These are phyloP conservation scores for Chrysoporthe austroafricana DNA, from an alignment of 2,329 filamentous ascomycete genomes.

Conservation along the genomic window DNA sequence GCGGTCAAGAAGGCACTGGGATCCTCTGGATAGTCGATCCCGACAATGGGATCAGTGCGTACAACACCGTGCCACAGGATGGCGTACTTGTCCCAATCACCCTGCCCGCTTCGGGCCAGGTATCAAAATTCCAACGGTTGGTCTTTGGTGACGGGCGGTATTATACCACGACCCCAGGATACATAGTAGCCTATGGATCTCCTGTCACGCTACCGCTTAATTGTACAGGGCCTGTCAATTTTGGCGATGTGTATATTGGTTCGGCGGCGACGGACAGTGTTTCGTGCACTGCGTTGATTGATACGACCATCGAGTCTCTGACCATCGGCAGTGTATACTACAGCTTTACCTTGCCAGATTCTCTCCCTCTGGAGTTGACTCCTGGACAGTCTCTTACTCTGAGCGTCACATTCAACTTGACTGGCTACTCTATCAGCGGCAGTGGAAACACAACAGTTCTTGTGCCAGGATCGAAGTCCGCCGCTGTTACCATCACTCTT, in stretches of 20 bases:
- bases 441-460: background rate
- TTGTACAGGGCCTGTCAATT: slow-evolving; percentile 45
- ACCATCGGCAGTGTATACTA: slow-evolving; percentile 10
- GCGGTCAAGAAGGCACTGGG: slow-evolving; percentile 41
- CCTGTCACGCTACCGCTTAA: slow-evolving; percentile 47
- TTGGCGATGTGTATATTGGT: slow-evolving; percentile 43
- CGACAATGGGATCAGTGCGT: slow-evolving; percentile 44
- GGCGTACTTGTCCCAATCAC: slow-evolving; percentile 40
- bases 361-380: background rate
- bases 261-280: slow-evolving; percentile 37
- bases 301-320: slow-evolving; percentile 5
- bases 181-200: slow-evolving; percentile 42
- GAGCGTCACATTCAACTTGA: slow-evolving; percentile 8
- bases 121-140: slow-evolving; percentile 44
- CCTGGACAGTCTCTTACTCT: slow-evolving; percentile 8
- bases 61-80: slow-evolving; percentile 43
- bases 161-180: slow-evolving; percentile 41
- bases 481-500: slow-evolving; percentile 6
- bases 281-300: slow-evolving; percentile 36
- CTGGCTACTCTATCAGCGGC: background rate
- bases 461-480: slow-evolving; percentile 12
- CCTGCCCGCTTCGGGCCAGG: slow-evolving; percentile 42
- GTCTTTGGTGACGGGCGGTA: slow-evolving; percentile 47
- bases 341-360: background rate
- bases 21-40: slow-evolving; percentile 47